Evolutionary conservation across 2,329 filamentous ascomycete species (phyloP), one percentile per base, ranked within the genome.

Genomic region (Pochonia chlamydosporia): DNA sequence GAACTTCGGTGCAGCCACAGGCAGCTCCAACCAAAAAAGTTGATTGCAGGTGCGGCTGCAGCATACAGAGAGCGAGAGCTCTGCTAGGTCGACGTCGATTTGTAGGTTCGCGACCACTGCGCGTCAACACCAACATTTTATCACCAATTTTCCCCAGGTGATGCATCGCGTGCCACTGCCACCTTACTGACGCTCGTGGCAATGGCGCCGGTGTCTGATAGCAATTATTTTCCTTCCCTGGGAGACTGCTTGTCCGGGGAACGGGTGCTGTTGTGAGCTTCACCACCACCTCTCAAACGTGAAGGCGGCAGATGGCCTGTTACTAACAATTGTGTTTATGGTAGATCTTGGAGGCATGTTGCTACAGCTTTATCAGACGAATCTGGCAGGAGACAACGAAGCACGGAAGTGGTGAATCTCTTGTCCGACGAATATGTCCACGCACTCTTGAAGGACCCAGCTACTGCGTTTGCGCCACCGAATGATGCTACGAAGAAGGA

Each of bases 201-300:
- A 73, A 90, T 89, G 85, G 85, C 82, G 73, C 77, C 83, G 68
- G 72, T 80, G 63, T 77, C 80, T 61, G 84, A 86, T 70, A 73
- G 74, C 62, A 75, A 79, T 65, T 93, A 91, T 71, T 87, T 95
- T 61, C 89, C 91, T 62, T 82, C 89, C 62, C 76, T 96, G 68
- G 86, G 89, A 68, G 83, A 87, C 64, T 95, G 89, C 71, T 78
- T 97, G 61, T 84, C 81, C 59, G 88, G 89, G 70, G 84, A 92
- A 66, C 79, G 80, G 60, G 78, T 85, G 63, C 75, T 96, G 60
- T 78, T 96, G 87, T 95, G 77, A 65, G 84, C 75, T 54, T 48
- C 31, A 45, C 13, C 31, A 31, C n/a, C 5, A 13, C 26, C 30
- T n/a, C 4, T 30, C 24, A 31, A n/a, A 21, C 20, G 25, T 20